These are phyloP conservation scores for Candida gorgasii DNA, from an alignment of 805 yeast genomes.

Conservation along the genomic window DNA sequence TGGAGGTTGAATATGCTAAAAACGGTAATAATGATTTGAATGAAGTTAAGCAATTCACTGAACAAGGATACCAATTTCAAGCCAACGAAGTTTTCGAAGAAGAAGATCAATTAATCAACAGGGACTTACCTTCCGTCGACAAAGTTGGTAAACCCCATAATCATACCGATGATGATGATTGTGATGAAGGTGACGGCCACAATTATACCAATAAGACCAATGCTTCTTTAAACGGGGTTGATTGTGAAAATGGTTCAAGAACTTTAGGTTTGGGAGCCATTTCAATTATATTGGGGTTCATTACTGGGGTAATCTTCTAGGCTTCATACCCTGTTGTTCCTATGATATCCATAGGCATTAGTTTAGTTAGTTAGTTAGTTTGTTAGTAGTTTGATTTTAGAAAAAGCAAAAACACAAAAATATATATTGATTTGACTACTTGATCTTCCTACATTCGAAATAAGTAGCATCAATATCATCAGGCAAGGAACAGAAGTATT, in stretches of 20 bases:
- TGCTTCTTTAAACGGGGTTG: conserved; percentile 11
- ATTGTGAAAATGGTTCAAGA: conserved; percentile 15
- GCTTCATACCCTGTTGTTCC: not conserved
- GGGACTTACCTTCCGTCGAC: conserved; percentile 4
- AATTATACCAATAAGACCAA: conserved; percentile 15
- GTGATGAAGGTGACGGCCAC: conserved; percentile 8
- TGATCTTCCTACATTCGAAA: conserved; percentile 50
- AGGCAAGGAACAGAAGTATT: conserved; percentile 52
- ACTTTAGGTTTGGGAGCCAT: conserved; percentile 1
- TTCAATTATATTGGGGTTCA: conserved; percentile 3
- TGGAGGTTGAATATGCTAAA: conserved; percentile 18
- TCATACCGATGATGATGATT: conserved; percentile 11
- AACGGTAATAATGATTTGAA: conserved; percentile 15
- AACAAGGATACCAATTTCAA: conserved; percentile 7
- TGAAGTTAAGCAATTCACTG: conserved; percentile 12
- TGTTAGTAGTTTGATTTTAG: not conserved
- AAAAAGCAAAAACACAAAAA: conserved; percentile 9
- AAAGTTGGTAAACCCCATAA: conserved; percentile 8
- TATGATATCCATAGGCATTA: not conserved
- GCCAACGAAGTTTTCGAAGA: conserved; percentile 14
- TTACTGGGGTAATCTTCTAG: conserved; percentile 12
- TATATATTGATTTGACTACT: conserved; percentile 5
- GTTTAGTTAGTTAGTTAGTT: not conserved
- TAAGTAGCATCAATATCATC: conserved; percentile 50
- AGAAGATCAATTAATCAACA: conserved; percentile 4